Evolutionary conservation across 106 monocot genomes (phyloP), one percentile per base, ranked within the genome.

Genomic region (Dioscorea zingiberensis): DNA sequence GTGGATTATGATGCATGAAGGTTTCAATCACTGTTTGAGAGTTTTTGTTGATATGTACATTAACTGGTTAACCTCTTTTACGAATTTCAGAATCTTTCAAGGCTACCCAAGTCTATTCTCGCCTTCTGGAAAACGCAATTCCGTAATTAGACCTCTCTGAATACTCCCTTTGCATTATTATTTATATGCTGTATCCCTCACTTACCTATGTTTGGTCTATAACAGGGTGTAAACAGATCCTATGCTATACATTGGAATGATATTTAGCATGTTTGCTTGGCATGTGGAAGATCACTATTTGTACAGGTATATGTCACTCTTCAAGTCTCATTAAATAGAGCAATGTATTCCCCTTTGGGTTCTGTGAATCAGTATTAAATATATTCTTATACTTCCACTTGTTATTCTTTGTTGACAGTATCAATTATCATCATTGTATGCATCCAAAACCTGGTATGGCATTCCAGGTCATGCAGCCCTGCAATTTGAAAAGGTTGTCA

Each of bases 371-470:
- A n/a, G n/a, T n/a, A n/a, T n/a, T n/a, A n/a, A n/a, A n/a, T n/a
- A n/a, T n/a, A n/a, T n/a, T n/a, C n/a, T n/a, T n/a, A n/a, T 48
- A 25, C 15, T 53, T 9, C 55, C n/a, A n/a, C n/a, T n/a, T n/a
- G n/a, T 24, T 28, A 21, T 24, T 59, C 17, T 66, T 19, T 47
- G 23, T 49, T 51, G 47, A 47, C 95, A 95, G 91, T 72, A 88
- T 95, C 45, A 95, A 95, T 48, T 95, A 95, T 87, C 95, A 95
- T 62, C 95, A 95, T 69, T 95, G 95, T 83, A 91, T 63, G 95
- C 91, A 45, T 80, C 70, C 53, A 95, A 95, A 74, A 91, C 95
- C 58, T 95, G 95, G 95, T 95, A 95, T 78, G 95, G 95, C 9
- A 79, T 91, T 48, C 95, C 95, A 27, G 91, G 95, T 28, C 72